These are phyloP conservation scores for Curvularia eragrostidis DNA, from an alignment of 2,329 filamentous ascomycete species.

Conservation along the genomic window DNA sequence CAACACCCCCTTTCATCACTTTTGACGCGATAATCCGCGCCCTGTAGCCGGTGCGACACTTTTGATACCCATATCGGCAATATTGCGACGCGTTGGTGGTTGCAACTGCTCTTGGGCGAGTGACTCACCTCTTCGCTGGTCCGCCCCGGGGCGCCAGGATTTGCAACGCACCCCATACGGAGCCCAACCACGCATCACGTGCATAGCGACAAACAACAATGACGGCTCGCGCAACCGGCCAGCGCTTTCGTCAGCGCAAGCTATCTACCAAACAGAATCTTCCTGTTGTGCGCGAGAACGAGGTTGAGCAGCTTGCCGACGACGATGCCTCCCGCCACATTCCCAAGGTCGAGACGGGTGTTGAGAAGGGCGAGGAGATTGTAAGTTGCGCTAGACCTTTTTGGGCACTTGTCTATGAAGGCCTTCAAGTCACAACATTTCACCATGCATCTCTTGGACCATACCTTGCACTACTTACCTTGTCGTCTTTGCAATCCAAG, in stretches of 20 bases:
- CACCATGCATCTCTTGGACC: constrained; percentile 1
- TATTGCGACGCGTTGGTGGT: constrained; percentile 39
- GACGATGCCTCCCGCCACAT: constrained; percentile 82
- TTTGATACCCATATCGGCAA: constrained; percentile 41
- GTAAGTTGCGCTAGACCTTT: constrained; percentile 66
- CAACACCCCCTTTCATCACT: constrained; percentile 28
- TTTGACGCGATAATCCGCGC: constrained; percentile 30
- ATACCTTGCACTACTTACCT: constrained; percentile 21
- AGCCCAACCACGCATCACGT: constrained; percentile 35
- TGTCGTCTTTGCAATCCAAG: background rate
- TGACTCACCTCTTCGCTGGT: constrained; percentile 22
- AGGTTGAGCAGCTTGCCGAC: constrained; percentile 86
- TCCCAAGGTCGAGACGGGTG: constrained; percentile 89
- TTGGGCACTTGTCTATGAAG: constrained; percentile 32
- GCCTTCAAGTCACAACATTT: constrained; percentile 3
- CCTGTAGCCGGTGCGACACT: constrained; percentile 32
- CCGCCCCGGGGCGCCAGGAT: constrained; percentile 30
- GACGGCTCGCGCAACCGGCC: constrained; percentile 47
- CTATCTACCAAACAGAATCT: constrained; percentile 89
- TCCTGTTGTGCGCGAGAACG: constrained; percentile 84
- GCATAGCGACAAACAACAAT: constrained; percentile 38
- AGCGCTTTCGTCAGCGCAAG: constrained; percentile 85
- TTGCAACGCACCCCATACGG: constrained; percentile 21
- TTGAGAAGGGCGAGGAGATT: constrained; percentile 96
- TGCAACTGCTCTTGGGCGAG: constrained; percentile 29